These are phyloP conservation scores for Helianthus tuberosus DNA, from an alignment of 129 eudicot genomes.

Conservation along the genomic window DNA sequence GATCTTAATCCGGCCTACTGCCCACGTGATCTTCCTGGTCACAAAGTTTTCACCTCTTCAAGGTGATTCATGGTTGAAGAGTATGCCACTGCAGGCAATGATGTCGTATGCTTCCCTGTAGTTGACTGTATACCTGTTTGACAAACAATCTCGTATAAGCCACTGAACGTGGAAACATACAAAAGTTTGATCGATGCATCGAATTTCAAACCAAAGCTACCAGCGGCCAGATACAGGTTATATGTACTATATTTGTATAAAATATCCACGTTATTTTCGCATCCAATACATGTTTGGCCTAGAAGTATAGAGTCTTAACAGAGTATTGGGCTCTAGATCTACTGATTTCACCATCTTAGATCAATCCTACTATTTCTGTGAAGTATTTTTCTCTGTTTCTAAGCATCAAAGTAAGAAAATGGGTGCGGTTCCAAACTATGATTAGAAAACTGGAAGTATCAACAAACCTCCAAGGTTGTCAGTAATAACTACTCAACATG, in stretches of 20 bases:
- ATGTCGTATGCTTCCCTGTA: conserved; percentile 96
- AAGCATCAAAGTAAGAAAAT: no score
- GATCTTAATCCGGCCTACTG: conserved; percentile 90
- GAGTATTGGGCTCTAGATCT: no score
- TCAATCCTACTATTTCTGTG: no score
- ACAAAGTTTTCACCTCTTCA: conserved; percentile 97
- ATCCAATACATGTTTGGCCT: background rate
- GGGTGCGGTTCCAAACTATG: no score
- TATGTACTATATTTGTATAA: background rate
- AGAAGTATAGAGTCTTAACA: background rate
- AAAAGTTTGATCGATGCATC: background rate
- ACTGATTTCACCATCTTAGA: no score
- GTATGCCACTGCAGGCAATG: conserved; percentile 89
- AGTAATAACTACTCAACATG: no score
- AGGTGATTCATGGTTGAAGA: conserved; percentile 96
- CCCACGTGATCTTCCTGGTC: conserved; percentile 93
- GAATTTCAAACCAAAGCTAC: conserved; percentile 4
- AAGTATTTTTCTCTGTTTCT: no score
- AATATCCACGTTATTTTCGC: background rate
- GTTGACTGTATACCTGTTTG: conserved; percentile 76
- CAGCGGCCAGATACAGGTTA: background rate
- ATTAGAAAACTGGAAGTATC: no score
- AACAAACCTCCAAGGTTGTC: no score
- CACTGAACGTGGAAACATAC: conserved; percentile 4
- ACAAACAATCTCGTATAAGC: conserved; percentile 5